These are phyloP conservation scores for Solanum chacoense DNA, from an alignment of 305 asterid genomes.

Conservation along the genomic window DNA sequence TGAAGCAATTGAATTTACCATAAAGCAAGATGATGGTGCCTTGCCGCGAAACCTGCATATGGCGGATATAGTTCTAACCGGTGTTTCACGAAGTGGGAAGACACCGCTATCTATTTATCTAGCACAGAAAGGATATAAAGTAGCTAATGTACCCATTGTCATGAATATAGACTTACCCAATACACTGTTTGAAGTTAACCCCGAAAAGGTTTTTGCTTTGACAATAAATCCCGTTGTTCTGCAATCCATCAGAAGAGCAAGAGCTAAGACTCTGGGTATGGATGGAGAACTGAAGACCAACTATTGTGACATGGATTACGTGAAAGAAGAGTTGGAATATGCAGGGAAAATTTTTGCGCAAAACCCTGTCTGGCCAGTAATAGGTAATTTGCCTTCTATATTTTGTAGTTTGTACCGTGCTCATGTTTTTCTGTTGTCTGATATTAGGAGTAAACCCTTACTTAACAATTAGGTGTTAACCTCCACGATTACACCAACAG, in stretches of 20 bases:
- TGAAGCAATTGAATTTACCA: slow-evolving; percentile 89
- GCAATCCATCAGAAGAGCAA: slow-evolving; percentile 66
- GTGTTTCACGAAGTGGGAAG: slow-evolving; percentile 89
- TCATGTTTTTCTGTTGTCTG: neutral
- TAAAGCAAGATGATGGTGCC: slow-evolving; percentile 97
- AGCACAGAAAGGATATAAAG: slow-evolving; percentile 88
- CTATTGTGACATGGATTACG: slow-evolving; percentile 70
- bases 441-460: neutral
- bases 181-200: slow-evolving; percentile 60
- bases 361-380: slow-evolving; percentile 90
- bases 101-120: slow-evolving; percentile 82
- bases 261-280: slow-evolving; percentile 74
- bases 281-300: slow-evolving; percentile 31
- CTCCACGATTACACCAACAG: neutral
- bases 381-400: slow-evolving; percentile 22
- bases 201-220: slow-evolving; percentile 71
- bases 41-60: slow-evolving; percentile 57
- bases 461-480: neutral
- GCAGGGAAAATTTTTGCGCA: slow-evolving; percentile 53
- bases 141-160: slow-evolving; percentile 87
- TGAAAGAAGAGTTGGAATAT: slow-evolving; percentile 55
- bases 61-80: slow-evolving; percentile 73
- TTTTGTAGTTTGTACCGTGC: neutral
- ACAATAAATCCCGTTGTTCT: slow-evolving; percentile 67
- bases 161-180: slow-evolving; percentile 52